Evolutionary conservation across 129 eudicot species (phyloP), one percentile per base, ranked within the genome.

Genomic region (Pseudognaphalium luteoalbum): DNA sequence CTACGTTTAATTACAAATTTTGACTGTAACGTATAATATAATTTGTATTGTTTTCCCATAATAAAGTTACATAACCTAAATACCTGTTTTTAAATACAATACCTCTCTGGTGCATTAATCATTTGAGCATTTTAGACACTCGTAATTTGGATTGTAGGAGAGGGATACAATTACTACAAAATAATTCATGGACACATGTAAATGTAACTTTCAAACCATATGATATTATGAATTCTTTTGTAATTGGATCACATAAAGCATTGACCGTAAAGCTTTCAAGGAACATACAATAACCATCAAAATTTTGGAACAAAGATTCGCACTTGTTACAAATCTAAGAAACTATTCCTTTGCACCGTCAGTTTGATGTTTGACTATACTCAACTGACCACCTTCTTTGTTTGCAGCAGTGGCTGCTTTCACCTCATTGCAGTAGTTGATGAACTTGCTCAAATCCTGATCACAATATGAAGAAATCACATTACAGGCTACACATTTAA

Each of bases 361-460:
- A n/a, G 68, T 9, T 42, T 76, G 82, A 42, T 81, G 52, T 82
- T 92, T 92, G 65, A 92, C 90, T 76, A 89, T 90, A 72, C 96
- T 86, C 75, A 92, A 51, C 44, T 89, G 92, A 30, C 96, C 98
- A 29, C 96, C 98, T 80, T 92, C 96, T 84, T 90, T 92, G 76
- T 85, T 89, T 34, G 98, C 98, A 50, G 88, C 86, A 47, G 98
- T 89, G 12, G 96, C 96, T 60, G 96, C 98, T 87, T 91, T 89
- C 21, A 80, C 84, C 83, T 91, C 97, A 73, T 91, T 91, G 85
- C 92, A 87, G 56, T 87, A 59, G 77, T 91, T 91, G 74, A 91
- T 91, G 71, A 91, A 91, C 89, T 91, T 91, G 83, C 86, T 91
- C 74, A 88, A 54, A 70, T 89, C 96, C 96, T 92, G 86, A 34